Evolutionary conservation across 805 yeast genomes (phyloP).

Genomic region (Candida caryicola): DNA sequence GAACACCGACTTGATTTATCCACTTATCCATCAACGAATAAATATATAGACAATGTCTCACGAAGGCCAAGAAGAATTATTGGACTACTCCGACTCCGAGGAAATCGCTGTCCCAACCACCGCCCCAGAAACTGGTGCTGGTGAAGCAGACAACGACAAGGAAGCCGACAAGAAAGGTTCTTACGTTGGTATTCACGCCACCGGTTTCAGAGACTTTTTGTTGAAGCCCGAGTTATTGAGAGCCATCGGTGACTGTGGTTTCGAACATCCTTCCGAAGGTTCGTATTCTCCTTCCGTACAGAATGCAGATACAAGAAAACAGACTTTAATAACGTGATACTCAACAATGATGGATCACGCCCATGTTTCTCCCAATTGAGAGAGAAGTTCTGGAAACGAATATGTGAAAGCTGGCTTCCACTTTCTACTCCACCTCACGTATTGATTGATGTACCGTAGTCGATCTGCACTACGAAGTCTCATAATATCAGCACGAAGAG

Average conservation of each 20-base stretch:
- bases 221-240: constrained; percentile 95
- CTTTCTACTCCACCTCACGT: too few relatives aligned
- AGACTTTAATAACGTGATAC: too few relatives aligned
- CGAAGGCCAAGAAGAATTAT: constrained; percentile 98
- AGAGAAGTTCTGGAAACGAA: too few relatives aligned
- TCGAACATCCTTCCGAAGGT: constrained; percentile 99
- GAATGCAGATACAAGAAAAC: neutral
- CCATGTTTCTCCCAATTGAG: too few relatives aligned
- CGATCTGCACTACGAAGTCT: too few relatives aligned
- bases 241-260: constrained; percentile 98
- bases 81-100: constrained; percentile 98
- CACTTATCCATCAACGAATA: neutral
- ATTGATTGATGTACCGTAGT: too few relatives aligned
- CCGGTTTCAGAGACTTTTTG: constrained; percentile 96
- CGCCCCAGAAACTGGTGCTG: constrained; percentile 40
- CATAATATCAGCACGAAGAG: too few relatives aligned
- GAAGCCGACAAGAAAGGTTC: constrained; percentile 90
- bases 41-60: constrained; percentile 58
- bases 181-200: constrained; percentile 96
- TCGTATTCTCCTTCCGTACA: constrained; percentile 39
- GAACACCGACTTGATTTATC: too few relatives aligned
- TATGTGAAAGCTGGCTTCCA: too few relatives aligned
- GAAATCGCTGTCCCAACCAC: constrained; percentile 74
- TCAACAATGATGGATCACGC: too few relatives aligned
- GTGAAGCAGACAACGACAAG: constrained; percentile 50